A percentile compares a stretch with the other conserved stretches of the same genome.
phyloP scores from a whole-genome alignment of 768 basidiomycete species.

The Tricholoma hemisulphureum region DNA sequence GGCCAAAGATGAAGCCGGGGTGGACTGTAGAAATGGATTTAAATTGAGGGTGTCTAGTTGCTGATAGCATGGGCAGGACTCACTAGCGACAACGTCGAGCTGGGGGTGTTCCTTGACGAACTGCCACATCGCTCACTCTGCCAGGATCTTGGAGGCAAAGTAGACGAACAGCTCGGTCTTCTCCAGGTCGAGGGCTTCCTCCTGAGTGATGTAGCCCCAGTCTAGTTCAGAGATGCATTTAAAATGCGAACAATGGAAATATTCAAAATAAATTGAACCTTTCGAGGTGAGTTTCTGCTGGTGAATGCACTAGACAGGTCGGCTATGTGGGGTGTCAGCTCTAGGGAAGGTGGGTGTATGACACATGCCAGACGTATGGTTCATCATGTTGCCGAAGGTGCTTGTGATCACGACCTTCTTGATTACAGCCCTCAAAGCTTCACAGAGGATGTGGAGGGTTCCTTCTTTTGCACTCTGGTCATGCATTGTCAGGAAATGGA shows the following conservation, averaged over 20 bases:
- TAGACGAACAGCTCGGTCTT: constrained; percentile 35
- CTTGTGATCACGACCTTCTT: constrained; percentile 33
- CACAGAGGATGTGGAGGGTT: constrained; percentile 27
- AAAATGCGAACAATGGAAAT: neutral
- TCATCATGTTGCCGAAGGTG: constrained; percentile 30
- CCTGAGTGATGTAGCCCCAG: constrained; percentile 33
- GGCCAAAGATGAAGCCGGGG: constrained; percentile 38
- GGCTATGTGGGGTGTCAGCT: constrained; percentile 11
- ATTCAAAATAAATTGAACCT: constrained; percentile 6
- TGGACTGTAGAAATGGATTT: constrained; percentile 21
- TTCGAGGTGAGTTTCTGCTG: constrained; percentile 23
- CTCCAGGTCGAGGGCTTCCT: constrained; percentile 28
- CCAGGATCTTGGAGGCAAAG: constrained; percentile 39
- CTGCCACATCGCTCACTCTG: constrained; percentile 42
- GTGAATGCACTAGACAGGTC: constrained; percentile 19
- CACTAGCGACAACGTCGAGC: constrained; percentile 38
- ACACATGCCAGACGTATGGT: constrained; percentile 23
- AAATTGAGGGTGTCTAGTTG: too few species aligned
- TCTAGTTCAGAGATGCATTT: constrained; percentile 18
- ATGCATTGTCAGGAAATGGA: neutral
- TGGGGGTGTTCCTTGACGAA: too few species aligned
- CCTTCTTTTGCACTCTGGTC: constrained; percentile 26
- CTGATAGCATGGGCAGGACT: constrained; percentile 11
- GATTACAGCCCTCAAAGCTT: constrained; percentile 25
- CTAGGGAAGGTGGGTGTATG: too few species aligned